Evolutionary conservation across 2,329 filamentous ascomycete species (phyloP).

Genomic region (Penicillium expansum): DNA sequence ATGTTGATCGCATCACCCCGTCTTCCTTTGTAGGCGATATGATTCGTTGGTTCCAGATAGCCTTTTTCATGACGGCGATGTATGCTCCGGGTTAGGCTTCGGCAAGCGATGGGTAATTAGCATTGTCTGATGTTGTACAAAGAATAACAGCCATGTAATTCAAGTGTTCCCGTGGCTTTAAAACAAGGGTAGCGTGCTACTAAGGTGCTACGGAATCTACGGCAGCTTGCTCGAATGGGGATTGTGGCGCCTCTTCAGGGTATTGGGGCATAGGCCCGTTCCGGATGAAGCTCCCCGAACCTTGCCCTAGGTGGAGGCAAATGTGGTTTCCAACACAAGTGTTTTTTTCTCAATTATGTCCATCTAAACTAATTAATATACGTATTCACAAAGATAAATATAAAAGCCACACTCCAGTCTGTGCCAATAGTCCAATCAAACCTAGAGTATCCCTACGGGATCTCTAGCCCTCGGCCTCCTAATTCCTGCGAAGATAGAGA

Average conservation of each 20-base stretch:
- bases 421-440: neutral
- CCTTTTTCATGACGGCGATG: neutral
- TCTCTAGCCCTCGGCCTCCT: neutral
- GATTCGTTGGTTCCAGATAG: neutral
- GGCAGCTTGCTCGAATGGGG: neutral
- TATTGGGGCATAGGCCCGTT: neutral
- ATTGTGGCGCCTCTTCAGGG: neutral
- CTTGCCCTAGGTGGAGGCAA: neutral
- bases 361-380: no score
- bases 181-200: neutral
- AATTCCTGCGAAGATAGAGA: slow-evolving; percentile 35
- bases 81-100: neutral
- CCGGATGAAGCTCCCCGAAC: neutral
- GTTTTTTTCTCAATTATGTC: neutral
- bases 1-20: neutral
- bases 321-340: neutral
- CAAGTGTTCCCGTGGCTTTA: neutral
- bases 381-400: neutral
- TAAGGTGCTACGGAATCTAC: neutral
- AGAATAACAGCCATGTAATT: neutral
- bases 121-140: slow-evolving; percentile 1
- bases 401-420: neutral
- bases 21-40: neutral
- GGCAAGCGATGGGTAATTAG: neutral
- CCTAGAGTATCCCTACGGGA: neutral